Percentiles rank a stretch among this genome's conserved stretches.
phyloP scores from a whole-genome alignment of 2,329 filamentous ascomycete species.

The Sclerotinia trifoliorum region DNA sequence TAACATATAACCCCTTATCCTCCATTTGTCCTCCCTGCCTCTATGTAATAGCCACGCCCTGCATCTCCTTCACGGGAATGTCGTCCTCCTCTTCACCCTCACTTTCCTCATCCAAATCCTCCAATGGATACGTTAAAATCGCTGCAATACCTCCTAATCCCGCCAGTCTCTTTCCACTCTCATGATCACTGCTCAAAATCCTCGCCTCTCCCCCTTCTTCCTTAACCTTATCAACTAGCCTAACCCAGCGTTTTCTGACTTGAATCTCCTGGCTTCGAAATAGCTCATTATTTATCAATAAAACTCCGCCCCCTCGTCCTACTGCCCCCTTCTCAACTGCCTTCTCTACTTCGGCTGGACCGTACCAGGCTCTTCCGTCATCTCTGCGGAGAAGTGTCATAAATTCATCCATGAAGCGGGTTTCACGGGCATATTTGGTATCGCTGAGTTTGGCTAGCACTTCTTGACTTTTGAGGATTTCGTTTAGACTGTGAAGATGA shows the following conservation, averaged over 20 bases:
- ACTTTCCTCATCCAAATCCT: conserved; percentile 72
- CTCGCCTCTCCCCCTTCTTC: conserved; percentile 82
- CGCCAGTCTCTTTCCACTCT: conserved; percentile 83
- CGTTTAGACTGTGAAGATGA: conserved; percentile 81
- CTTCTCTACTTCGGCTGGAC: conserved; percentile 73
- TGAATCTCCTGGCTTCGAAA: conserved; percentile 81
- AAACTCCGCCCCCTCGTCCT: conserved; percentile 76
- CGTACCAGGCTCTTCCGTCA: conserved; percentile 89
- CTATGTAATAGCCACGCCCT: conserved; percentile 17
- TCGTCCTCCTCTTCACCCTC: conserved; percentile 36
- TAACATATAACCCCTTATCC: neutral
- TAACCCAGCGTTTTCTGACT: conserved; percentile 76
- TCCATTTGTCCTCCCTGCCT: no score
- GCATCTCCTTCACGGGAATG: neutral
- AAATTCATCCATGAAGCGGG: conserved; percentile 80
- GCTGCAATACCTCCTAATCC: conserved; percentile 85
- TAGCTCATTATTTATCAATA: conserved; percentile 83
- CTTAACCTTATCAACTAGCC: conserved; percentile 82
- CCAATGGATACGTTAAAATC: conserved; percentile 83
- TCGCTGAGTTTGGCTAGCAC: conserved; percentile 76
- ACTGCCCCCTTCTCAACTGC: conserved; percentile 87
- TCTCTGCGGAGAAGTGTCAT: conserved; percentile 75
- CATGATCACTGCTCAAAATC: conserved; percentile 89
- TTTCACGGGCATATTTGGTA: conserved; percentile 85
- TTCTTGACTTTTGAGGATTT: conserved; percentile 79